Percentiles rank a stretch among this genome's conserved stretches.
Evolutionary conservation across 306 rosid genomes (phyloP).

Genomic region (Fragaria nilgerrensis): DNA sequence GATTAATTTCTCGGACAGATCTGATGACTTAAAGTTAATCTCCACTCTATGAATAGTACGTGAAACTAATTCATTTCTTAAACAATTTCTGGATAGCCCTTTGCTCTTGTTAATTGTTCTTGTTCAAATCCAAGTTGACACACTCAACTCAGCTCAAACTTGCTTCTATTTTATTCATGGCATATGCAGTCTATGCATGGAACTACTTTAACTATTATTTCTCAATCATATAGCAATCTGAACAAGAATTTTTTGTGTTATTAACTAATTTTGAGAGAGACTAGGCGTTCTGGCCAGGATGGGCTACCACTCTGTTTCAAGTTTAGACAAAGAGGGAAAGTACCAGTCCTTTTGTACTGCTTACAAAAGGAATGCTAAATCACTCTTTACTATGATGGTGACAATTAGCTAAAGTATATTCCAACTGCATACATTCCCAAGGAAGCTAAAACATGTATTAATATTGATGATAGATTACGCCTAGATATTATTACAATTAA

Average conservation of each 20-base stretch:
- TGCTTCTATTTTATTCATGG: not conserved
- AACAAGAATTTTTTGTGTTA: not conserved
- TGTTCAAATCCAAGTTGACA: not conserved
- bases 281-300: not conserved
- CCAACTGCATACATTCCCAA: not conserved
- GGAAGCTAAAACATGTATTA: not conserved
- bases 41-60: not conserved
- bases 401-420: not conserved
- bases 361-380: not conserved
- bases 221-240: not conserved
- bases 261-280: not conserved
- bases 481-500: not conserved
- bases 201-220: not conserved
- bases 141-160: not conserved
- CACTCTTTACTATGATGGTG: not conserved
- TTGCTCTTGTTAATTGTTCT: no score
- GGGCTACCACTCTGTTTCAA: conserved; percentile 4
- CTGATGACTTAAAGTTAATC: not conserved
- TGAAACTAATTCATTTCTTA: not conserved
- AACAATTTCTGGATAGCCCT: not conserved
- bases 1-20: not conserved
- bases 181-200: not conserved
- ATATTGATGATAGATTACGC: not conserved
- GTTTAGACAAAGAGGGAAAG: not conserved
- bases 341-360: not conserved